Conservation (phyloP, 1,139 yeast genomes). For the Sporopachydermia cereana region DNA sequence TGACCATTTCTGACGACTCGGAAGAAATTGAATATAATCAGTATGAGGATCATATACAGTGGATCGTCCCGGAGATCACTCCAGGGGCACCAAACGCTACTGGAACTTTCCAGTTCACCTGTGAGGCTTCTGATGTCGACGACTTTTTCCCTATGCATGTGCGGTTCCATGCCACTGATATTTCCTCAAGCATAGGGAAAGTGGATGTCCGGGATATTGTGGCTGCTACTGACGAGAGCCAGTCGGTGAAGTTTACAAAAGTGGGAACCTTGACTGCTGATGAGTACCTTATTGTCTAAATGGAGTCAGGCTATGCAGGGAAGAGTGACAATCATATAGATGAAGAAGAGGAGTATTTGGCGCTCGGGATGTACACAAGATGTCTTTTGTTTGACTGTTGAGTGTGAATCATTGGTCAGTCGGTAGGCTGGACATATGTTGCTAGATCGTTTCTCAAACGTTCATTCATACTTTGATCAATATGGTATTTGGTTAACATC, state of each 20-base stretch:
- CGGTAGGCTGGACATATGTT: no score
- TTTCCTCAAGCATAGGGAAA: slow-evolving; percentile 31
- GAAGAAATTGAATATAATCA: slow-evolving; percentile 23
- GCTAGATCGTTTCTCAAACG: no score
- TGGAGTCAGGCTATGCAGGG: no score
- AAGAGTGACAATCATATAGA: no score
- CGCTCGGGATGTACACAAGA: no score
- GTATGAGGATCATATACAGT: slow-evolving; percentile 25
- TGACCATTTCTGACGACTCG: slow-evolving; percentile 33
- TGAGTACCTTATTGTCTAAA: slow-evolving; percentile 52
- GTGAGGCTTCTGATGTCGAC: slow-evolving; percentile 71
- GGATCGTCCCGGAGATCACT: slow-evolving; percentile 30
- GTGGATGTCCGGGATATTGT: slow-evolving; percentile 35
- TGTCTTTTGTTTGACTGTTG: no score
- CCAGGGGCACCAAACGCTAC: slow-evolving; percentile 29
- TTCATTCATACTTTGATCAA: no score
- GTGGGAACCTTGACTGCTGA: slow-evolving; percentile 52
- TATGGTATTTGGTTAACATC: no score
- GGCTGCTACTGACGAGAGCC: slow-evolving; percentile 22
- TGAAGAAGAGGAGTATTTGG: no score
- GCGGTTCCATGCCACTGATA: slow-evolving; percentile 26
- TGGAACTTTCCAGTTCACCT: slow-evolving; percentile 73
- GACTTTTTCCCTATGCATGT: slow-evolving; percentile 81
- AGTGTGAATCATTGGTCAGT: no score
- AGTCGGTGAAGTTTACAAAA: slow-evolving; percentile 62